A percentile compares a stretch with the other conserved stretches of the same genome.
Evolutionary conservation across 1,139 yeast genomes (phyloP).

Genomic region (Debaryomyces sp.): DNA sequence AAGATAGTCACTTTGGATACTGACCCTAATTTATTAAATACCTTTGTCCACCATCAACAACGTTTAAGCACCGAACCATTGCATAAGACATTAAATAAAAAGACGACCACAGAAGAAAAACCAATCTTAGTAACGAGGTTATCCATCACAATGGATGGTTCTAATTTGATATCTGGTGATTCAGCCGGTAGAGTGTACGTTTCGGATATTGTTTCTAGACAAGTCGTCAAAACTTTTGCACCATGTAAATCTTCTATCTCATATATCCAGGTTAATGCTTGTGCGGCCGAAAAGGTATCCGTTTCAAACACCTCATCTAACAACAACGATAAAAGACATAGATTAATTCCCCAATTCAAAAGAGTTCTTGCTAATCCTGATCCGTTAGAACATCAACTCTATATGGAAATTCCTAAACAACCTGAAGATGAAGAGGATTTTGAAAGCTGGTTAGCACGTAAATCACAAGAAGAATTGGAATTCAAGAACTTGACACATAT

Average conservation of each 20-base stretch:
- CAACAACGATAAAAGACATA: slow-evolving; percentile 39
- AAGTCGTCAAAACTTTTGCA: slow-evolving; percentile 67
- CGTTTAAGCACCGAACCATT: slow-evolving; percentile 14
- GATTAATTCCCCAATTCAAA: slow-evolving; percentile 58
- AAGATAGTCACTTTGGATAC: slow-evolving; percentile 53
- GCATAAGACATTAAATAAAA: slow-evolving; percentile 10
- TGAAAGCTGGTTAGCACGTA: slow-evolving; percentile 46
- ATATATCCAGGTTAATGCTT: slow-evolving; percentile 23
- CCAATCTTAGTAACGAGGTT: slow-evolving; percentile 49
- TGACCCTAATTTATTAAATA: slow-evolving; percentile 52
- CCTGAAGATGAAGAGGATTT: slow-evolving; percentile 21
- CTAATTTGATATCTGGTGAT: slow-evolving; percentile 75
- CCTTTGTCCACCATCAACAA: slow-evolving; percentile 62
- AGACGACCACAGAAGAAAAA: slow-evolving; percentile 10
- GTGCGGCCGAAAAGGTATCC: slow-evolving; percentile 16
- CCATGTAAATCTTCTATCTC: slow-evolving; percentile 49
- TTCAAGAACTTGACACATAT: slow-evolving; percentile 47
- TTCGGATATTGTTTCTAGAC: slow-evolving; percentile 77
- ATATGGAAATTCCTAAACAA: slow-evolving; percentile 42
- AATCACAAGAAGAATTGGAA: slow-evolving; percentile 53
- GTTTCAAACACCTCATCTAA: slow-evolving; percentile 12
- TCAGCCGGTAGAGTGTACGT: slow-evolving; percentile 64
- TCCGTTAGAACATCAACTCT: slow-evolving; percentile 52
- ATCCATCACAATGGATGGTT: slow-evolving; percentile 74
- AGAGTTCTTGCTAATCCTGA: slow-evolving; percentile 53